Conservation (phyloP, 805 yeast species). For the Peterozyma xylosa region DNA sequence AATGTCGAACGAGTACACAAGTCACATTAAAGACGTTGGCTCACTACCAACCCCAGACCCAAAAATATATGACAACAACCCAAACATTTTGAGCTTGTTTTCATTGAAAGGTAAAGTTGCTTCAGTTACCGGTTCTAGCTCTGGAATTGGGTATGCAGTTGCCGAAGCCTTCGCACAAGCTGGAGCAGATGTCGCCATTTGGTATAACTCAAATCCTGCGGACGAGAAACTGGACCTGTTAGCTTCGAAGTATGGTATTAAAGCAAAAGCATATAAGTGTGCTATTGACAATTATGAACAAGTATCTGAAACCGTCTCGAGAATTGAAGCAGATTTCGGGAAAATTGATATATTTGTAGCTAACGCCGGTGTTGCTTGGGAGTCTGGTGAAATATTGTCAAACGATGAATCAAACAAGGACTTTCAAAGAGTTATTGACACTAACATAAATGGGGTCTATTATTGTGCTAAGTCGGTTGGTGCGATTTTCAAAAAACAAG, state of each 20-base stretch:
- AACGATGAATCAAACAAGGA: slow-evolving; percentile 41
- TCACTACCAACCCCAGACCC: slow-evolving; percentile 51
- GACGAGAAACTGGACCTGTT: slow-evolving; percentile 53
- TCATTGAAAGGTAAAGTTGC: slow-evolving; percentile 35
- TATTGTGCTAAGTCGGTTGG: slow-evolving; percentile 76
- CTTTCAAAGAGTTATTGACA: slow-evolving; percentile 67
- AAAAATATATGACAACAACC: slow-evolving; percentile 28
- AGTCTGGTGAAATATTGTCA: slow-evolving; percentile 47
- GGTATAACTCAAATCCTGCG: slow-evolving; percentile 60
- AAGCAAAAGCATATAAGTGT: slow-evolving; percentile 58
- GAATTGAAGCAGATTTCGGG: slow-evolving; percentile 63
- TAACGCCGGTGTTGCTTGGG: slow-evolving; percentile 87
- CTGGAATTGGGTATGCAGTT: slow-evolving; percentile 25
- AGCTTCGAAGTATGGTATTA: slow-evolving; percentile 50
- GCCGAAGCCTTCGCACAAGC: slow-evolving; percentile 52
- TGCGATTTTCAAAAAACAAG: slow-evolving; percentile 61
- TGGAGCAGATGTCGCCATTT: slow-evolving; percentile 76
- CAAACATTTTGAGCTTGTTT: slow-evolving; percentile 50
- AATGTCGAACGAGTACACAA: neutral
- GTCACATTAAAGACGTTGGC: slow-evolving; percentile 10
- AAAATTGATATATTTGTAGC: slow-evolving; percentile 79
- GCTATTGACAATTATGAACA: slow-evolving; percentile 39
- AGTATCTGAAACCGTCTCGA: slow-evolving; percentile 41
- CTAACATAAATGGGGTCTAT: slow-evolving; percentile 76
- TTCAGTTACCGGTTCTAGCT: slow-evolving; percentile 30